phyloP scores from a whole-genome alignment of 2,329 filamentous ascomycete species.

The Scortechinia acanthostroma region DNA sequence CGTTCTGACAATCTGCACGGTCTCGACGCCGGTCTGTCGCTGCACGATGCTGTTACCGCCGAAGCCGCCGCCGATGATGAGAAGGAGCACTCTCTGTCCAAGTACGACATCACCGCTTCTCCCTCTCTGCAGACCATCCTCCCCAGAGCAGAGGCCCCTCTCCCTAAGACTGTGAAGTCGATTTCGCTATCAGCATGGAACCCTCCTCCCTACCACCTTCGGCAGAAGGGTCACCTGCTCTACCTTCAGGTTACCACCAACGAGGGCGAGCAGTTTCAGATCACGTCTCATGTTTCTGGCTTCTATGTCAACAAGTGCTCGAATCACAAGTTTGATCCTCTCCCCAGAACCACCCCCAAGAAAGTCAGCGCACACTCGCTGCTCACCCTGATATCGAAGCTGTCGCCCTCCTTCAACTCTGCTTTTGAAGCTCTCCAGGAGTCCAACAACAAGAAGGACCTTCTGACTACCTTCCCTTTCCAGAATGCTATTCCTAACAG shows the following conservation, averaged over 20 bases:
- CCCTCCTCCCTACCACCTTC: slow-evolving; percentile 82
- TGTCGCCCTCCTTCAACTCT: slow-evolving; percentile 77
- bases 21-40: slow-evolving; percentile 74
- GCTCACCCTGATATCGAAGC: slow-evolving; percentile 66
- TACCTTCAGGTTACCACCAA: slow-evolving; percentile 85
- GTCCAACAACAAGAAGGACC: slow-evolving; percentile 77
- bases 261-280: slow-evolving; percentile 88
- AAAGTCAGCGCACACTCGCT: slow-evolving; percentile 77
- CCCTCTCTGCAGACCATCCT: slow-evolving; percentile 67
- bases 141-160: slow-evolving; percentile 54
- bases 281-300: slow-evolving; percentile 86
- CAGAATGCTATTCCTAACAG: slow-evolving; percentile 88
- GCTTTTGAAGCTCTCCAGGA: slow-evolving; percentile 76
- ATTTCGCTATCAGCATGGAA: slow-evolving; percentile 91
- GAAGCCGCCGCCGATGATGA: slow-evolving; percentile 34
- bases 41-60: slow-evolving; percentile 72
- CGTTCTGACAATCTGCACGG: slow-evolving; percentile 82
- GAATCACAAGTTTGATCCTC: slow-evolving; percentile 89
- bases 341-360: slow-evolving; percentile 73
- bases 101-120: slow-evolving; percentile 72
- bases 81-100: too few species aligned
- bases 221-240: slow-evolving; percentile 84
- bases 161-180: slow-evolving; percentile 85
- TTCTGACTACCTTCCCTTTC: slow-evolving; percentile 87
- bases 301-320: slow-evolving; percentile 97